Evolutionary conservation across 2,329 filamentous ascomycete species (phyloP), one percentile per base, ranked within the genome.

Genomic region (Pyrenochaeta sp.): DNA sequence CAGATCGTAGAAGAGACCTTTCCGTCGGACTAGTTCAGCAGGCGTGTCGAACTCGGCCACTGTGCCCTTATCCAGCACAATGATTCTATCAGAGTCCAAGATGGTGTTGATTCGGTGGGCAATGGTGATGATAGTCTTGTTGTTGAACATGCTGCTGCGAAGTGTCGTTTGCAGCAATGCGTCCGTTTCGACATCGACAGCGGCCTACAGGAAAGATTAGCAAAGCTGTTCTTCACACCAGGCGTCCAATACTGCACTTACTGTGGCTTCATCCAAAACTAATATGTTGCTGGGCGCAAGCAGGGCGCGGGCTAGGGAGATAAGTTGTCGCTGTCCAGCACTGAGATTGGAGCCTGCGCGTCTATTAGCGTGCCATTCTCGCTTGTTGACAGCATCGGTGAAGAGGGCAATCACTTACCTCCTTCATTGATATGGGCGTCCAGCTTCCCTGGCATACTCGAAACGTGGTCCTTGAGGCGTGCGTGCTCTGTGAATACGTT

Each of bases 41-140:
- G 94, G 94, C 6, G 86, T 90, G 71, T 96, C 94, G 72, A 96
- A 99, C 72, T 99, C 94, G 35, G 86, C 88, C 28, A 99, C 92
- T 61, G 85, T 83, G 29, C 94, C 94, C 72, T 88, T 88, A 67
- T 97, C 91, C 5, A 99, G 82, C 35, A 99, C 94, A 23, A 99
- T 86, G 51, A 99, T 94, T 36, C 92, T 85, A 74, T 99, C 93
- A 49, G 81, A 85, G 63, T 87, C 84, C 10, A 99, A 81, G 62
- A 99, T 97, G 8, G 94, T 99, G 76, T 97, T 97, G 77, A 99
- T 96, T 41, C 94, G 87, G 76, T 99, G 94, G 18, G 94, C 94
- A 63, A 99, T 96, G 1, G 94, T 99, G 72, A 99, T 96, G 72
- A 99, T 97, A 24, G 94, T 99, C 40, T 90, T 85, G 72, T 96